phyloP scores from a whole-genome alignment of 2,329 filamentous ascomycete genomes.

The Myriangium duriaei region DNA sequence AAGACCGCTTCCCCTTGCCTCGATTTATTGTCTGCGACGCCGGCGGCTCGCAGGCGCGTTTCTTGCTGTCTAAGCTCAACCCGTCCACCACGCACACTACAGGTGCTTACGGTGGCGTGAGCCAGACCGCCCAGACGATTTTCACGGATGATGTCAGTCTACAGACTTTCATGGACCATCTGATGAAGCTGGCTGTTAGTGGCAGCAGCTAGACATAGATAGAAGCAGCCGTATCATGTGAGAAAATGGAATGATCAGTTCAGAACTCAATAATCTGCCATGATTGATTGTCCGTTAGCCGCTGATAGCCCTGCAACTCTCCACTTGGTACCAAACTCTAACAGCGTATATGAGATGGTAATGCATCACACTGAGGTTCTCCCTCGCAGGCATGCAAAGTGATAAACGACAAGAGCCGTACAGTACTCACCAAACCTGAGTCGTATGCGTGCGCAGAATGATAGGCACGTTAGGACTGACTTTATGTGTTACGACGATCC shows the following conservation, averaged over 20 bases:
- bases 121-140: slow-evolving; percentile 88
- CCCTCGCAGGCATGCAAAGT: no score
- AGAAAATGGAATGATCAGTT: background rate
- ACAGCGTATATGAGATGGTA: no score
- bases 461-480: no score
- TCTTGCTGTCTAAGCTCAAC: slow-evolving; percentile 92
- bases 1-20: slow-evolving; percentile 93
- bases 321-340: no score
- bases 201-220: slow-evolving; percentile 25
- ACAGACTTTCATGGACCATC: slow-evolving; percentile 98
- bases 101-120: slow-evolving; percentile 65
- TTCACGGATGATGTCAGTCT: slow-evolving; percentile 97
- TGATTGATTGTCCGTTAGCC: no score
- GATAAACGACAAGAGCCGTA: no score
- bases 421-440: no score
- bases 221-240: background rate
- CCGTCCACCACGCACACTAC: slow-evolving; percentile 94
- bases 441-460: no score
- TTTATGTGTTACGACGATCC: no score
- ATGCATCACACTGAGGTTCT: no score
- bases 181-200: slow-evolving; percentile 66
- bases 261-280: no score
- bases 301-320: no score
- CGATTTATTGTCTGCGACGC: slow-evolving; percentile 98
- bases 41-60: slow-evolving; percentile 94